These are phyloP conservation scores for Sphaerobolus stellatus DNA, from an alignment of 1,284 basidiomycete species.

Conservation along the genomic window DNA sequence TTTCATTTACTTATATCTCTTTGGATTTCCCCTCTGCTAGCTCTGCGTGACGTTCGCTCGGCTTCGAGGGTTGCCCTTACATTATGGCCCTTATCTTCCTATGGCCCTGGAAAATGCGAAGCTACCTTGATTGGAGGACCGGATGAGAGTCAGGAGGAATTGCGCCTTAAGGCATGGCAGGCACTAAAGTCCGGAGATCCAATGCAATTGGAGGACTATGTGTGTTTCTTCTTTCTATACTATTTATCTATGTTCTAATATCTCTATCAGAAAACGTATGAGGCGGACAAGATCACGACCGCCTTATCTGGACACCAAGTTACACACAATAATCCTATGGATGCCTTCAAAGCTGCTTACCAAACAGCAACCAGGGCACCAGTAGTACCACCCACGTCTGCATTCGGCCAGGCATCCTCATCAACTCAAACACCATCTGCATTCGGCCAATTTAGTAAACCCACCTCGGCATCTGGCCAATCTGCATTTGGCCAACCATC, in stretches of 20 bases:
- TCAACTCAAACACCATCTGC: too few species aligned
- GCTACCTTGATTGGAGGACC: constrained; percentile 65
- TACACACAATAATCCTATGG: constrained; percentile 47
- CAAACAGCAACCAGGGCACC: constrained; percentile 19
- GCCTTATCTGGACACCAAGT: constrained; percentile 44
- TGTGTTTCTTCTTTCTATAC: constrained; percentile 37
- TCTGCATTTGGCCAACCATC: constrained; percentile 39
- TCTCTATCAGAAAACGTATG: constrained; percentile 51
- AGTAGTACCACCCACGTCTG: constrained; percentile 17
- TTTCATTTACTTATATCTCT: too few species aligned
- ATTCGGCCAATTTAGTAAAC: constrained; percentile 25
- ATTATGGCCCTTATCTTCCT: constrained; percentile 79
- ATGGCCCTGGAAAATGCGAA: constrained; percentile 76
- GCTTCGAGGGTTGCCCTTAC: too few species aligned
- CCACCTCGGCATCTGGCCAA: constrained; percentile 45
- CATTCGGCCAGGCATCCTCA: constrained; percentile 13
- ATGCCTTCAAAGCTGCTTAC: constrained; percentile 24
- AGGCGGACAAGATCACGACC: constrained; percentile 43
- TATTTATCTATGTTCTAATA: constrained; percentile 5
- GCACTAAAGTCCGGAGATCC: constrained; percentile 56
- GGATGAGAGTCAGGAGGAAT: constrained; percentile 81
- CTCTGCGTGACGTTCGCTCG: too few species aligned
- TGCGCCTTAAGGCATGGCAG: constrained; percentile 65
- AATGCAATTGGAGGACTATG: constrained; percentile 59
- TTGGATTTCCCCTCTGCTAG: too few species aligned